These are phyloP conservation scores for Talaromyces piceae DNA, from an alignment of 2,329 filamentous ascomycete species.

Conservation along the genomic window DNA sequence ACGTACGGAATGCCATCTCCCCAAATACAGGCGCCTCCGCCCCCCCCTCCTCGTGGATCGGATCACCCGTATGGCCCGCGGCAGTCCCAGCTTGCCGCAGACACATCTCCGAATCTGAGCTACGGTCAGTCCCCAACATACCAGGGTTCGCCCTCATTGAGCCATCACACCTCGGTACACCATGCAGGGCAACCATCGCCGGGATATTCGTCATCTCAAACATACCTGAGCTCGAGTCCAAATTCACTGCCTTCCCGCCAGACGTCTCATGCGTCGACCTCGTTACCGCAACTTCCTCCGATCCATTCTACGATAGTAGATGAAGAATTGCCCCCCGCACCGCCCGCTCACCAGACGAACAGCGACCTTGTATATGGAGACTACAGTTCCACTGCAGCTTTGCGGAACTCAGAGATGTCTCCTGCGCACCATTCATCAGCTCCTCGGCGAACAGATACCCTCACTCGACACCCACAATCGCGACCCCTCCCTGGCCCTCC, in stretches of 20 bases:
- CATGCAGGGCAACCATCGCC: constrained; percentile 18
- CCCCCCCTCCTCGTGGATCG: constrained; percentile 32
- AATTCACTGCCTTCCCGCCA: constrained; percentile 5
- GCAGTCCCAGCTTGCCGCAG: constrained; percentile 18
- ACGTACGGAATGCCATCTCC: constrained; percentile 27
- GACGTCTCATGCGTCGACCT: constrained; percentile 14
- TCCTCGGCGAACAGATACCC: constrained; percentile 45
- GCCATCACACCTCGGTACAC: constrained; percentile 23
- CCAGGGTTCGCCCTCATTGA: constrained; percentile 19
- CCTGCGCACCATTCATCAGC: constrained; percentile 46
- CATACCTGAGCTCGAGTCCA: constrained; percentile 12
- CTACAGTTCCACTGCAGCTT: constrained; percentile 23
- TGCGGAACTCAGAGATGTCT: constrained; percentile 35
- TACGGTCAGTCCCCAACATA: constrained; percentile 23
- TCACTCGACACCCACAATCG: constrained; percentile 49
- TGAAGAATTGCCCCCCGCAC: constrained; percentile 27
- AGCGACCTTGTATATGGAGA: constrained; percentile 20
- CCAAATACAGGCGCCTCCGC: constrained; percentile 26
- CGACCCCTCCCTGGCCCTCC: constrained; percentile 50
- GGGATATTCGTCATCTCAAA: constrained; percentile 19
- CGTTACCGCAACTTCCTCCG: constrained; percentile 7
- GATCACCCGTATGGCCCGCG: constrained; percentile 33
- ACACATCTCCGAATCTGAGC: constrained; percentile 17
- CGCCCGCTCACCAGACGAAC: constrained; percentile 24
- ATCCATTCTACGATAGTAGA: constrained; percentile 5